Evolutionary conservation across 352 stramenopile genomes (phyloP).

Genomic region (Pythium brassicae): DNA sequence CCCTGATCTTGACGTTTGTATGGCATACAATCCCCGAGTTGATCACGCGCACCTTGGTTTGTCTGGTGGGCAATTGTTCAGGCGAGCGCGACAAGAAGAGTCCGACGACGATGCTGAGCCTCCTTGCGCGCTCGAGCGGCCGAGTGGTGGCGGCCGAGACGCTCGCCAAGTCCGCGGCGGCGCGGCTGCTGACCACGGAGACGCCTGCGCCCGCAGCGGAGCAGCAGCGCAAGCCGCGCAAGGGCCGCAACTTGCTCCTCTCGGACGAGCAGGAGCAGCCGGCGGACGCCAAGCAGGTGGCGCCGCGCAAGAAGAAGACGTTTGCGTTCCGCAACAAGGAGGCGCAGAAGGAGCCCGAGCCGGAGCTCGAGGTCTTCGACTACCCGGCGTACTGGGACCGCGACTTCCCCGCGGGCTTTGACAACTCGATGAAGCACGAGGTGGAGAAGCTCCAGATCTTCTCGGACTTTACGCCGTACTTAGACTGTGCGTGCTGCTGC

Average conservation of each 20-base stretch:
- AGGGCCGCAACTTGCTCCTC: conserved; percentile 30
- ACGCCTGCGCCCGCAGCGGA: conserved; percentile 19
- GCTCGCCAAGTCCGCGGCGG: conserved; percentile 14
- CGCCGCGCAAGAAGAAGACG: conserved; percentile 52
- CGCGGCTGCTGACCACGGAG: conserved; percentile 13
- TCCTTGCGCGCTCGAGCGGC: conserved; percentile 12
- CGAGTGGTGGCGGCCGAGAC: conserved; percentile 10
- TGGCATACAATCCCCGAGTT: conserved; percentile 2
- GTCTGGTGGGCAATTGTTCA: no score
- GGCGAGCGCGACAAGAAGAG: no score
- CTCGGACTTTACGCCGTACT: conserved; percentile 63
- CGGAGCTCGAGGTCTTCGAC: conserved; percentile 58
- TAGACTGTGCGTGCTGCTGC: conserved; percentile 41
- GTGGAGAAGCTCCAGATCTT: conserved; percentile 85
- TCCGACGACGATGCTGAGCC: conserved; percentile 12
- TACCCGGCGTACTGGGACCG: conserved; percentile 75
- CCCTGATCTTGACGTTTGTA: neutral
- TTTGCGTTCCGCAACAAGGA: conserved; percentile 57
- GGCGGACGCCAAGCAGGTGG: conserved; percentile 9
- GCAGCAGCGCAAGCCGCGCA: conserved; percentile 22
- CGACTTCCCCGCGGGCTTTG: conserved; percentile 68
- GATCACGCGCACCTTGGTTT: neutral
- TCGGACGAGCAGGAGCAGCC: conserved; percentile 12
- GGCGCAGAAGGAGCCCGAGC: conserved; percentile 24
- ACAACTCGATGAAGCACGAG: conserved; percentile 83